These are phyloP conservation scores for Arxiozyma bovina DNA, from an alignment of 1,139 yeast genomes.

Conservation along the genomic window DNA sequence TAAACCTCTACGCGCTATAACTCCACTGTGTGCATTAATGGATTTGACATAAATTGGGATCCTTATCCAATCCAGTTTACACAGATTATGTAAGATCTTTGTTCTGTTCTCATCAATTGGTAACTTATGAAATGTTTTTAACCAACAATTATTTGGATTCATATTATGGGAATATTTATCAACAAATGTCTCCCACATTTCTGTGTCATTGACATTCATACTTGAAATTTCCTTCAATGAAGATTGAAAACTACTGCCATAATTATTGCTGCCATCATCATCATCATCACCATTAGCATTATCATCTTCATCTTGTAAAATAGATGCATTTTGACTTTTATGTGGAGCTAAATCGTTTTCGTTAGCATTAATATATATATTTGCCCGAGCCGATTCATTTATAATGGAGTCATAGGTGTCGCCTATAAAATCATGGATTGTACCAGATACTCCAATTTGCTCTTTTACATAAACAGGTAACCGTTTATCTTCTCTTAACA, in stretches of 20 bases:
- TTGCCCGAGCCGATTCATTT: constrained; percentile 10
- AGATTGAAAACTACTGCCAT: neutral
- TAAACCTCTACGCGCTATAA: constrained; percentile 60
- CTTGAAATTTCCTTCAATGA: neutral
- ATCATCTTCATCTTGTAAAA: neutral
- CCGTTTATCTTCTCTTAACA: constrained; percentile 17
- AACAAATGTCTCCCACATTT: constrained; percentile 22
- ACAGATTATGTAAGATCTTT: constrained; percentile 43
- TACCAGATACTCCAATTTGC: constrained; percentile 18
- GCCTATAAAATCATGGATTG: constrained; percentile 18
- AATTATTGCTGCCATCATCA: neutral
- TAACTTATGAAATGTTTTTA: constrained; percentile 23
- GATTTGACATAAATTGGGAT: constrained; percentile 57
- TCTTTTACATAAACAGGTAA: constrained; percentile 15
- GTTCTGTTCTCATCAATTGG: constrained; percentile 38
- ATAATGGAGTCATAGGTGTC: constrained; percentile 19
- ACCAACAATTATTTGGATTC: constrained; percentile 9
- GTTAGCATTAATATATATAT: constrained; percentile 7
- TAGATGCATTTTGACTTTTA: neutral
- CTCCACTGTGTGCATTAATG: constrained; percentile 65
- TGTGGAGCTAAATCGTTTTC: constrained; percentile 4
- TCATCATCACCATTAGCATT: constrained; percentile 6
- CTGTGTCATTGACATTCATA: neutral
- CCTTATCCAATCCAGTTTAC: constrained; percentile 53
- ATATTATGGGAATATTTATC: constrained; percentile 18